Evolutionary conservation across 495 filamentous ascomycete species (phyloP), one percentile per base, ranked within the genome.

Genomic region (Cenococcum geophilum): DNA sequence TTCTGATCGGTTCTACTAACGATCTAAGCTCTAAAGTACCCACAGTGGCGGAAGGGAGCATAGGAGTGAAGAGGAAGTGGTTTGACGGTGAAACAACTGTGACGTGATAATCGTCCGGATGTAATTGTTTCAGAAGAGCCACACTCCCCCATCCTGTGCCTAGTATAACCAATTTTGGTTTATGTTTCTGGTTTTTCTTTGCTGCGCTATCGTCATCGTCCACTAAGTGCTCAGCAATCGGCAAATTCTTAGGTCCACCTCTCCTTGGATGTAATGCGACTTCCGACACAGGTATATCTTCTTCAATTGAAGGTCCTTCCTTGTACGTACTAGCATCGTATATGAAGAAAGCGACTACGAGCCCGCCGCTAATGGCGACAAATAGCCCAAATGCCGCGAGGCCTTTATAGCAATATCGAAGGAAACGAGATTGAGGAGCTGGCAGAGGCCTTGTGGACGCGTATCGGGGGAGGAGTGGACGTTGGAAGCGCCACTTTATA

Each of bases 61-160:
- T 96, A 2, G 95, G 95, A 1, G 95, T 97, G 73, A 97, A 99
- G 40, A 97, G 74, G 76, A 99, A 99, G 75, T 97, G 95, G 66
- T 97, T 97, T 32, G 86, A 86, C 0, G 95, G 92, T 0, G 89
- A 93, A 47, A 99, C 86, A 37, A 97, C 89, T 12, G 91, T 96
- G 66, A 97, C 84, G 72, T 97, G 91, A 70, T 96, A 98, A 64
- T 95, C 86, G 5, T 89, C 89, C 1, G 91, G 87, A 50, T 92
- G 86, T 59, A 99, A 76, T 57, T 87, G 87, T 76, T 99, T 99
- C 18, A 99, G 74, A 43, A 99, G 77, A 20, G 92, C 88, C 59
- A 99, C 86, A 66, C 89, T 91, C 54, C 91, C 95, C 95, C 95
- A 99, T 25, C 95, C 95, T 11, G 90, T 91, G 5, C 95, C 95